Percentiles rank a stretch among this genome's conserved stretches.
phyloP scores from a whole-genome alignment of 768 basidiomycete genomes.

The Suillus variegatus region DNA sequence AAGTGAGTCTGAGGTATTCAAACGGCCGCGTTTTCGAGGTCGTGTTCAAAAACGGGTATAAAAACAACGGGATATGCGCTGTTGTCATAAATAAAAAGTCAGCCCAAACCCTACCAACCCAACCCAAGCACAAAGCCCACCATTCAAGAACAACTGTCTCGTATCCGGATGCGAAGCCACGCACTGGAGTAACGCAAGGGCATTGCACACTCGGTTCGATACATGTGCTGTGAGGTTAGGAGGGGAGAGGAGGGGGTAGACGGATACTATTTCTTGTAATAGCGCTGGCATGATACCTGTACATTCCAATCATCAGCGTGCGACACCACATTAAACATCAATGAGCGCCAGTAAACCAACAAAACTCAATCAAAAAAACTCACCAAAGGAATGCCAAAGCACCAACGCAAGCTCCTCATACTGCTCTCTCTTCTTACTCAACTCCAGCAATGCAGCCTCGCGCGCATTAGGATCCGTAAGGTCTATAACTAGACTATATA shows the following conservation, averaged over 20 bases:
- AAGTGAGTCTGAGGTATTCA: constrained; percentile 98
- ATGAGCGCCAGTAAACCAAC: background rate
- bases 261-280: constrained; percentile 96
- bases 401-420: constrained; percentile 98
- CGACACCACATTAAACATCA: background rate
- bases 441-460: constrained; percentile 88
- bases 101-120: background rate
- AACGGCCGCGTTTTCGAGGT: constrained; percentile 99
- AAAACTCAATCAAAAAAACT: constrained; percentile 17
- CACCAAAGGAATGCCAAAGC: constrained; percentile 98
- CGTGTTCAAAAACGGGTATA: constrained; percentile 98
- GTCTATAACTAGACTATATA: constrained; percentile 88
- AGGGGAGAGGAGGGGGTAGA: constrained; percentile 93
- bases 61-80: constrained; percentile 94
- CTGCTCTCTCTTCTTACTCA: constrained; percentile 98
- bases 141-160: constrained; percentile 90
- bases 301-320: background rate
- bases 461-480: constrained; percentile 80
- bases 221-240: constrained; percentile 97
- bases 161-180: constrained; percentile 98
- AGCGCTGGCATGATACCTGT: constrained; percentile 97
- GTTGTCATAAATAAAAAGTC: constrained; percentile 8
- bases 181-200: constrained; percentile 95
- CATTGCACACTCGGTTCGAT: constrained; percentile 98
- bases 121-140: constrained; percentile 41